Conservation (phyloP, 2,329 filamentous ascomycete species). For the Fusarium sp. region DNA sequence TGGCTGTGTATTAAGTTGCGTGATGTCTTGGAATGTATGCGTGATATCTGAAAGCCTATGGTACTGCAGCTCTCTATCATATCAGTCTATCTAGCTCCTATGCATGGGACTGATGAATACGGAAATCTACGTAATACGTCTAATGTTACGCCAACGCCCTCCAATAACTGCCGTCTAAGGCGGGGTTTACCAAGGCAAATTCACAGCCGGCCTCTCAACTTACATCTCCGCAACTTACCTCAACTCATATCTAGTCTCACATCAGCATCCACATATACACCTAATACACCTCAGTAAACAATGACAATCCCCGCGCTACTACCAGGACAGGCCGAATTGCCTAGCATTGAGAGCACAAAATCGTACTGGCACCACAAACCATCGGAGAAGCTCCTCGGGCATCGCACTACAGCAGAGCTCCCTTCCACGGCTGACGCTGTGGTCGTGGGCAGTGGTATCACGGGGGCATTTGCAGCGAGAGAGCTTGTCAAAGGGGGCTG, state of each 20-base stretch:
- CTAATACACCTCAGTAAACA: background rate
- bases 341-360: constrained; percentile 68
- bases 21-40: background rate
- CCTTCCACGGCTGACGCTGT: constrained; percentile 74
- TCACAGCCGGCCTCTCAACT: background rate
- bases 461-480: constrained; percentile 77
- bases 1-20: background rate
- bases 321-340: constrained; percentile 64
- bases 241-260: background rate
- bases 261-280: background rate
- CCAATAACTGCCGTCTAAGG: constrained; percentile 5
- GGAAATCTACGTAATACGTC: constrained; percentile 13
- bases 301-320: constrained; percentile 50
- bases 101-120: constrained; percentile 4
- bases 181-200: constrained; percentile 5
- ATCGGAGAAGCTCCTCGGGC: constrained; percentile 71
- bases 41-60: background rate
- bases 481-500: constrained; percentile 64
- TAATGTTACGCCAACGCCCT: background rate
- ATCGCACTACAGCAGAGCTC: constrained; percentile 73
- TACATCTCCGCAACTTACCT: background rate
- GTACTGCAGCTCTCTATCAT: background rate
- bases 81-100: background rate
- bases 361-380: constrained; percentile 83
- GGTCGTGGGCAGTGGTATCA: constrained; percentile 81